Evolutionary conservation across 768 basidiomycete species (phyloP).

Genomic region (Scleroderma citrinum): DNA sequence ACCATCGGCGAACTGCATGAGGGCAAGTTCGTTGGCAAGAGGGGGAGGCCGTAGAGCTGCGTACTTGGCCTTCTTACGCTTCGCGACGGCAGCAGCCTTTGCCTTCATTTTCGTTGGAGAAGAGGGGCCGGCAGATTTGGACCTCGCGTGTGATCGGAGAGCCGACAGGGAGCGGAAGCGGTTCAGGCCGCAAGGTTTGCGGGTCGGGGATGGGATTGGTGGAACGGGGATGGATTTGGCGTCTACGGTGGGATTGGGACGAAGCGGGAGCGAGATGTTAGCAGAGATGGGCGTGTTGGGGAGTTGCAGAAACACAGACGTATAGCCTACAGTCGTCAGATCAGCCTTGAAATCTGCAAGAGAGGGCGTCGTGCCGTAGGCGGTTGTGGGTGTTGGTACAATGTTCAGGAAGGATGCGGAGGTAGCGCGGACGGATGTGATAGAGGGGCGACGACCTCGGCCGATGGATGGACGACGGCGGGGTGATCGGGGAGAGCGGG

Average conservation of each 20-base stretch:
- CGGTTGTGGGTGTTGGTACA: conserved; percentile 35
- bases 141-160: conserved; percentile 36
- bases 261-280: conserved; percentile 7
- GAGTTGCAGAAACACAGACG: conserved; percentile 57
- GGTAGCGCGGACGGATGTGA: conserved; percentile 32
- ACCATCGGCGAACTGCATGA: conserved; percentile 67
- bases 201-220: conserved; percentile 6
- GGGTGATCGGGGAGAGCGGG: conserved; percentile 33
- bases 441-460: conserved; percentile 27
- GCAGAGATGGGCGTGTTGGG: conserved; percentile 41
- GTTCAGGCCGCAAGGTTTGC: conserved; percentile 30
- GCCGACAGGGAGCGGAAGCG: conserved; percentile 49
- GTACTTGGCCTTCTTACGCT: conserved; percentile 51
- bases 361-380: conserved; percentile 33
- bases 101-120: conserved; percentile 21
- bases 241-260: conserved; percentile 2
- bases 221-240: conserved; percentile 16
- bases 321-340: conserved; percentile 58
- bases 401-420: conserved; percentile 47
- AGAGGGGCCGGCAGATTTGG: conserved; percentile 29
- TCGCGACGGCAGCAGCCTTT: conserved; percentile 30
- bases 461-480: conserved; percentile 30
- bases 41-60: conserved; percentile 36
- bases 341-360: conserved; percentile 45
- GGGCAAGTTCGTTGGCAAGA: conserved; percentile 57